Conservation (phyloP, 2,329 filamentous ascomycete genomes). For the Parastagonospora nodorum region DNA sequence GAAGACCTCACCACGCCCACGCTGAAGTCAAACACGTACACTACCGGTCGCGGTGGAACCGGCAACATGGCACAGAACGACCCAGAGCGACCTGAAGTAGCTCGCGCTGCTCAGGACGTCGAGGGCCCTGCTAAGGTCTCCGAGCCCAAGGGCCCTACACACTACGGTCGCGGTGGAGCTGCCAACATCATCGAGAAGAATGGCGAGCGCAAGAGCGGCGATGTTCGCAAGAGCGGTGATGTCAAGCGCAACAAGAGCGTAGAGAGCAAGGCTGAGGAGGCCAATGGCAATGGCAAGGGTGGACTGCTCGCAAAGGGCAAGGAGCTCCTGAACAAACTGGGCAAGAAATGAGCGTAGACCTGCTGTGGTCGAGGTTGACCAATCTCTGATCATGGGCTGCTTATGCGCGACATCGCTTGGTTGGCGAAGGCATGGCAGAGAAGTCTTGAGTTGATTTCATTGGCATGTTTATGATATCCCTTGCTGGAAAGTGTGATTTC, state of each 20-base stretch:
- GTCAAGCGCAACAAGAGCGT: conserved; percentile 7
- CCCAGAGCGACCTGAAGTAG: conserved; percentile 66
- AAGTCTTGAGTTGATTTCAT: conserved; percentile 3
- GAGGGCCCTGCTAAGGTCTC: conserved; percentile 56
- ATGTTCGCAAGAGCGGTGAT: conserved; percentile 26
- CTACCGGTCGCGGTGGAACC: conserved; percentile 84
- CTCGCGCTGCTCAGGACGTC: conserved; percentile 83
- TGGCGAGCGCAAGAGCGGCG: conserved; percentile 43
- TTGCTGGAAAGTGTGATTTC: conserved; percentile 7
- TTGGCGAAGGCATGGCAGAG: background rate
- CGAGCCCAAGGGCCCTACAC: conserved; percentile 63
- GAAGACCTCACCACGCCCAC: conserved; percentile 79
- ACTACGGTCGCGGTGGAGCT: conserved; percentile 75
- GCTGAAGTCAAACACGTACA: conserved; percentile 82
- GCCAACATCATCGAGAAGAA: conserved; percentile 64
- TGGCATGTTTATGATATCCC: conserved; percentile 22
- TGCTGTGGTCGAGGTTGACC: too few relatives aligned
- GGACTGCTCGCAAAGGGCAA: conserved; percentile 59
- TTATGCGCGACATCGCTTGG: conserved; percentile 1
- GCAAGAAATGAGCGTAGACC: conserved; percentile 43
- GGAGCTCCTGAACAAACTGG: conserved; percentile 52
- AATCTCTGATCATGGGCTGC: background rate
- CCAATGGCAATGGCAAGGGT: conserved; percentile 30
- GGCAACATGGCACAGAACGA: conserved; percentile 88
- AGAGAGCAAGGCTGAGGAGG: conserved; percentile 5